Evolutionary conservation across 768 basidiomycete genomes (phyloP), one percentile per base, ranked within the genome.

Genomic region (Tylopilus vinaceipallidus): DNA sequence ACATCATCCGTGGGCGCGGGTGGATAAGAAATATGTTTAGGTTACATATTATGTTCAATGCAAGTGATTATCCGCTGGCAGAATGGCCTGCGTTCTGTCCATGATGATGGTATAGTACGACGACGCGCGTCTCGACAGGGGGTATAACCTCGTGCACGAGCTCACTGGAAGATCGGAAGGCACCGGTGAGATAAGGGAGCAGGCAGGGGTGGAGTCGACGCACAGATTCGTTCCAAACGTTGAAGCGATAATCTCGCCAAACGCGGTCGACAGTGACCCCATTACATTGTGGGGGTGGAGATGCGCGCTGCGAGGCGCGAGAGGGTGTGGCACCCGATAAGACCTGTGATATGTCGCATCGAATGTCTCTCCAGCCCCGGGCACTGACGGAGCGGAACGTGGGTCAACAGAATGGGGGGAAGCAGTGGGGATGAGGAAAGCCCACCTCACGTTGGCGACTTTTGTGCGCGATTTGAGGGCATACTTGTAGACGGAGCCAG

Each of bases 391-490:
- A 9, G 40, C 29, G 48, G 13, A 17, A 7, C 33, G 27, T 24
- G 27, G 24, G 42, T 42, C 46, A 55, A 47, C 41, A 33, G 37
- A 23, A 50, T 17, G 45, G 19, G 19, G 23, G 45, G 32, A 22
- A 52, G 20, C 13, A 24, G 43, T 16, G 33, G 19, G 45, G 33
- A 47, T 13, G 55, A 17, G 49, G 22, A 48, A 34, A 49, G 19
- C 83, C 60, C 67, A 86, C 85, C 83, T 84, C 67, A 88, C 77
- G 62, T 83, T 82, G 50, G 78, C 82, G 24, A 86, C 84, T 60
- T 81, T 82, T 42, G 79, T 77, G 55, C 75, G 77, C 53, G 75
- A 75, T 65, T 86, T 86, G 50, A 88, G 70, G 30, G 81, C 83
- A 64, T 88, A 86, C 60, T 78, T 77, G 71, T 88, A 88, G 33